Conservation (phyloP, 1,284 basidiomycete species). For the Sanguinoderma infundibulare region DNA sequence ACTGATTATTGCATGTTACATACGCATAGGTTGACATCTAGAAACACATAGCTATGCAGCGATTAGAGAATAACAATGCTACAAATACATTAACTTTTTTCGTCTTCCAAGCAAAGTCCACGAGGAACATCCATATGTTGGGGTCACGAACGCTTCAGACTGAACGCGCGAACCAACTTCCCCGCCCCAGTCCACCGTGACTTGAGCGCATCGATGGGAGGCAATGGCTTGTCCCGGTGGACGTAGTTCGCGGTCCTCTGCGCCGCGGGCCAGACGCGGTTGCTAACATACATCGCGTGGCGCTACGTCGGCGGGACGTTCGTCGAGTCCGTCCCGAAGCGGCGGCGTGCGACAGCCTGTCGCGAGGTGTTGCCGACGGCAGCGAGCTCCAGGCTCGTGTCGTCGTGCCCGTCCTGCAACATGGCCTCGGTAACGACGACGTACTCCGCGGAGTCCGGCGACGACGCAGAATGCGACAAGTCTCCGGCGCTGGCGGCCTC, state of each 20-base stretch:
- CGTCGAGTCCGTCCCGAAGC: neutral
- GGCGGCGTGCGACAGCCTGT: neutral
- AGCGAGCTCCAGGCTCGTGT: neutral
- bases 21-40: too few species aligned
- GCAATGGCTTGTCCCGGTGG: neutral
- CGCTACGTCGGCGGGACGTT: slow-evolving; percentile 23
- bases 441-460: neutral
- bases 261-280: slow-evolving; percentile 24
- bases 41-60: neutral
- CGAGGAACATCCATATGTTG: too few species aligned
- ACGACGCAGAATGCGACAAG: neutral
- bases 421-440: slow-evolving; percentile 4
- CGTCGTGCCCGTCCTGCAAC: neutral
- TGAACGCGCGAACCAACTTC: neutral
- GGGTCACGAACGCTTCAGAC: neutral
- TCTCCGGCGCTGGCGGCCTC: neutral
- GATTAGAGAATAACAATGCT: too few species aligned
- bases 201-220: neutral
- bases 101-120: neutral
- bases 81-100: neutral
- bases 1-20: too few species aligned
- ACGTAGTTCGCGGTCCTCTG: neutral
- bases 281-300: slow-evolving; percentile 30
- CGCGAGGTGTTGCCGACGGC: neutral
- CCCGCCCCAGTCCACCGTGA: slow-evolving; percentile 3